Evolutionary conservation across 164 flowering plant species (phyloP).

Genomic region (Amborella trichopoda): DNA sequence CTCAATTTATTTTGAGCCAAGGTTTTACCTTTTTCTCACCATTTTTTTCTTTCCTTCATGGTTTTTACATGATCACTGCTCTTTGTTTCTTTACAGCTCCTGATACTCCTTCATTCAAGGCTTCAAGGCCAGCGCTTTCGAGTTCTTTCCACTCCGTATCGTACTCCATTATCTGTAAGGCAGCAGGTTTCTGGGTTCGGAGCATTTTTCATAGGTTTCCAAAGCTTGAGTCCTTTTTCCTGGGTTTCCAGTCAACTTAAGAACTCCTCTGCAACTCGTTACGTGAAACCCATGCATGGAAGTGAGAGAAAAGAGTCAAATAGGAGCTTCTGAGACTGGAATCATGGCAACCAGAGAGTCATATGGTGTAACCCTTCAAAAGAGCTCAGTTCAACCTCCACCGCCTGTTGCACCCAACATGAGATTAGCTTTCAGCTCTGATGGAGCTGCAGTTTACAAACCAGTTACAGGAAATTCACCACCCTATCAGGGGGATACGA

Average conservation of each 20-base stretch:
- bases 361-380: background rate
- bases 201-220: too few relatives aligned
- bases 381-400: background rate
- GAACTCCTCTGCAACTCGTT: background rate
- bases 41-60: too few relatives aligned
- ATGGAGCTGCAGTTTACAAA: constrained; percentile 45
- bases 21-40: too few relatives aligned
- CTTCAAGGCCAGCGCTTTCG: too few relatives aligned
- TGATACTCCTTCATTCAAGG: too few relatives aligned
- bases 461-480: constrained; percentile 30
- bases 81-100: too few relatives aligned
- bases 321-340: background rate
- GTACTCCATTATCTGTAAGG: too few relatives aligned
- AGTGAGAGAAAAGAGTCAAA: background rate
- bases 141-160: too few relatives aligned
- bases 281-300: constrained; percentile 1
- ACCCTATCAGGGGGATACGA: constrained; percentile 13
- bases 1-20: too few relatives aligned
- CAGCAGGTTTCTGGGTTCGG: too few relatives aligned
- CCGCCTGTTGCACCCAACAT: constrained; percentile 18
- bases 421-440: constrained; percentile 38
- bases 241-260: background rate
- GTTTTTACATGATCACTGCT: too few relatives aligned
- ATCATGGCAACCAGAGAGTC: constrained; percentile 1
- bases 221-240: background rate